Evolutionary conservation across 192 early-diverging fungal species (phyloP).

Genomic region (Coemansia reversa): DNA sequence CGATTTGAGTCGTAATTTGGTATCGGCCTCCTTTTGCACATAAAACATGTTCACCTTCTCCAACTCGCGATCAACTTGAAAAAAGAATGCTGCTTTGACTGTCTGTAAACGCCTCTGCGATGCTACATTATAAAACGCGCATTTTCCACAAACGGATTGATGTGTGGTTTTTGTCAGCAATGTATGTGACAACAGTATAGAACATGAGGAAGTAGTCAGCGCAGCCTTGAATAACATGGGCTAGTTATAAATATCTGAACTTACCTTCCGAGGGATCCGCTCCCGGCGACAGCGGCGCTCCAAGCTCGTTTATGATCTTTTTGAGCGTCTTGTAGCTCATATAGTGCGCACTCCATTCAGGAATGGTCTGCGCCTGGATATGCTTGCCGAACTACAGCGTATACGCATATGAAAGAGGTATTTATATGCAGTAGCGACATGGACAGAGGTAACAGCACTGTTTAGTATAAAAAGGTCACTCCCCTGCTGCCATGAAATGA

Average conservation of each 20-base stretch:
- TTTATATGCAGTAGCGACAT: background rate
- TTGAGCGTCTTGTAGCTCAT: conserved; percentile 98
- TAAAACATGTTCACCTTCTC: conserved; percentile 99
- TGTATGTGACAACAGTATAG: background rate
- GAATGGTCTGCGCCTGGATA: conserved; percentile 86
- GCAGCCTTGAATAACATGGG: background rate
- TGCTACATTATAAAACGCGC: conserved; percentile 6
- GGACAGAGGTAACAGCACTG: background rate
- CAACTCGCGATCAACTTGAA: conserved; percentile 94
- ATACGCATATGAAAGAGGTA: background rate
- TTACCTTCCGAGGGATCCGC: conserved; percentile 38
- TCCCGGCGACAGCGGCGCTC: conserved; percentile 53
- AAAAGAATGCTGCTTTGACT: conserved; percentile 96
- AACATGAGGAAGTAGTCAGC: background rate
- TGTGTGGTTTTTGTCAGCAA: background rate
- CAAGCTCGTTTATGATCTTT: conserved; percentile 86
- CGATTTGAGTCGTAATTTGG: conserved; percentile 84
- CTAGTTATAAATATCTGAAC: background rate
- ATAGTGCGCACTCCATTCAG: conserved; percentile 93
- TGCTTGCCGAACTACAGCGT: conserved; percentile 93
- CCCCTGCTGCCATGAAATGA: background rate
- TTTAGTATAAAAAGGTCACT: background rate
- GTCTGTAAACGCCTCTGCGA: conserved; percentile 63
- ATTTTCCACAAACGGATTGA: background rate
- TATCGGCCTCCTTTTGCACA: conserved; percentile 92